Evolutionary conservation across 495 filamentous ascomycete genomes (phyloP), one percentile per base, ranked within the genome.

Genomic region (Aspergillus olivimuriae): DNA sequence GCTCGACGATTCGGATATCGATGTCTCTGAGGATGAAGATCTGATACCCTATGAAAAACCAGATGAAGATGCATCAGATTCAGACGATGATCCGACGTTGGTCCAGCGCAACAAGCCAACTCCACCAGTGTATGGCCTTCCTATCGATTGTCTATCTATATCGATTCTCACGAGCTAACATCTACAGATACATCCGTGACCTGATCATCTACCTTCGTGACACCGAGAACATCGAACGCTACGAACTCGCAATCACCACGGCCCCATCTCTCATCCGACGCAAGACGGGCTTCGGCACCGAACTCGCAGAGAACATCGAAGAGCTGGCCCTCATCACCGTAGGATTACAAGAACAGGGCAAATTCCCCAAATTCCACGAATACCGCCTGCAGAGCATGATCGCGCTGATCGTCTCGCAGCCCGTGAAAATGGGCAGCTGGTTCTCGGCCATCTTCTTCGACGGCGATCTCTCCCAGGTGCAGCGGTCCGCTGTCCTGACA

Each of bases 1-100:
- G 52, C 69, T 92, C 17, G 73, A 79, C 30, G 55, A 60, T 8
- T 51, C 47, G 5, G 44, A 44, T 14, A 51, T 52, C 11, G 76
- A 76, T 1, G 75, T 68, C 10, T 65, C 63, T 9, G 63, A 74
- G 4, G 70, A 65, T 2, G 82, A 88, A 44, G 80, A 87, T 44
- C 66, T 97, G 0, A 70, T 80, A 9, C 82, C 87, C 3, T 97
- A 96, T 57, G 81, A 76, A 21, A 95, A 95, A 56, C 89, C 90
- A 0, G 92, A 94, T 58, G 90, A 86, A n/a, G 94, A 99, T 53
- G 72, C 77, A 2, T 85, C 89, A 44, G 94, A 97, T 61, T 86
- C 84, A 1, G 89, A 94, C 42, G 91, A 95, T 19, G 94, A 99
- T 56, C 81, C 94, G 11, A 94, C 88, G 0, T 64, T 94, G 24